Base-by-base conservation (phyloP, 208 protist genomes). In the Leishmania tropica region DNA sequence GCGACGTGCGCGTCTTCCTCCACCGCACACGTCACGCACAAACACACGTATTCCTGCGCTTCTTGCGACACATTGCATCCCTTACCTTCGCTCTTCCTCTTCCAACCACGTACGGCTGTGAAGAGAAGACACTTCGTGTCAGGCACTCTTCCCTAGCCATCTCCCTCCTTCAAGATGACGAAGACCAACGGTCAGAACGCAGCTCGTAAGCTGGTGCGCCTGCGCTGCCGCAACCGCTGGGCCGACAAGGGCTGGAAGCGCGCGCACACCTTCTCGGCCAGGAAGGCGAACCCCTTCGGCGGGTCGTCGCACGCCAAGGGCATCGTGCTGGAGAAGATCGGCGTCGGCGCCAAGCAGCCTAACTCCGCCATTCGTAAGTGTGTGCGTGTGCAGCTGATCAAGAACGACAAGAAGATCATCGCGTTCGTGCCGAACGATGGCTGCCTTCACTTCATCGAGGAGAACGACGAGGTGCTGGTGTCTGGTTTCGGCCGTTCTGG, bases 301-400 rank as follows among this genome's bases (percentile, higher is more conserved):
- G 99, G 99, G 78, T 97, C 99, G 62, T 99, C 99, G 40, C 98
- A 99, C 95, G 99, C 98, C 74, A 99, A 99, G 92, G 99, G 99
- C 71, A 99, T 99, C 79, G 99, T 99, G 54, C 86, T 99, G 79
- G 99, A 99, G 95, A 99, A 99, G 96, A 97, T 99, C 84, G 99
- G 99, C 89, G 99, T 99, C 90, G 99, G 99, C 89, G 97, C 99
- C 74, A 99, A 99, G 93, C 99, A 99, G 98, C 99, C 99, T 86
- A 99, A 99, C 99, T 99, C 99, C 87, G 99, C 99, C 78, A 99
- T 99, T 89, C 99, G 99, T 97, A 99, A 99, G 95, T 99, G 99
- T 92, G 99, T 99, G 70, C 98, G 99, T 93, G 99, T 99, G 79
- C 79, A 99, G 96, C 98, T 99, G 65, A 99, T 99, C 94, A 99